Evolutionary conservation across 257 asterid genomes (phyloP).

Genomic region (Solanum stenotomum): DNA sequence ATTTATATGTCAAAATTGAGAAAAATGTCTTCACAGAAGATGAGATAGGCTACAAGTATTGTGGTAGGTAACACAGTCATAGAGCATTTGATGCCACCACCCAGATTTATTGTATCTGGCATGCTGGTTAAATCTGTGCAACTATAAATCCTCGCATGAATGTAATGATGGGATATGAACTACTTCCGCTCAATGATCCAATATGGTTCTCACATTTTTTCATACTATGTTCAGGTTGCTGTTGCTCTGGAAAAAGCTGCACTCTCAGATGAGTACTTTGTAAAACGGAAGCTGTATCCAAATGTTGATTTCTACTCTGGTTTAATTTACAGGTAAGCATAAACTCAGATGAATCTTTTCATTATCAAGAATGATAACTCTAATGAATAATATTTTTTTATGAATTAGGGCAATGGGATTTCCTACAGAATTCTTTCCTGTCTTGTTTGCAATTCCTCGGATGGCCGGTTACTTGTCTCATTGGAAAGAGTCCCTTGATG

Average conservation of each 20-base stretch:
- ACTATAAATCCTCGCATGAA: neutral
- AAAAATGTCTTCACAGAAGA: neutral
- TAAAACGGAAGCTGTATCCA: constrained; percentile 93
- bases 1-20: neutral
- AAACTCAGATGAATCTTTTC: neutral
- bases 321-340: constrained; percentile 66
- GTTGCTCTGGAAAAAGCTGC: constrained; percentile 97
- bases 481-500: constrained; percentile 95
- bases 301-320: constrained; percentile 98
- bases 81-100: neutral
- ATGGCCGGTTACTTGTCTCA: constrained; percentile 99
- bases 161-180: neutral
- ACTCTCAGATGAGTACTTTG: constrained; percentile 82
- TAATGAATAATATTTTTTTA: neutral
- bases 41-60: neutral
- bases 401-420: constrained; percentile 92
- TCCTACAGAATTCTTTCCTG: constrained; percentile 94
- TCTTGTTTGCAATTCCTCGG: constrained; percentile 88
- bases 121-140: neutral
- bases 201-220: neutral
- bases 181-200: neutral
- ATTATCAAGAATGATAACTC: neutral
- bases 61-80: neutral
- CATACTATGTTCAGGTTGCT: constrained; percentile 60
- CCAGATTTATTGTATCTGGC: neutral